Evolutionary conservation across 495 filamentous ascomycete species (phyloP), one percentile per base, ranked within the genome.

Genomic region (Elaphomyces granulatus): DNA sequence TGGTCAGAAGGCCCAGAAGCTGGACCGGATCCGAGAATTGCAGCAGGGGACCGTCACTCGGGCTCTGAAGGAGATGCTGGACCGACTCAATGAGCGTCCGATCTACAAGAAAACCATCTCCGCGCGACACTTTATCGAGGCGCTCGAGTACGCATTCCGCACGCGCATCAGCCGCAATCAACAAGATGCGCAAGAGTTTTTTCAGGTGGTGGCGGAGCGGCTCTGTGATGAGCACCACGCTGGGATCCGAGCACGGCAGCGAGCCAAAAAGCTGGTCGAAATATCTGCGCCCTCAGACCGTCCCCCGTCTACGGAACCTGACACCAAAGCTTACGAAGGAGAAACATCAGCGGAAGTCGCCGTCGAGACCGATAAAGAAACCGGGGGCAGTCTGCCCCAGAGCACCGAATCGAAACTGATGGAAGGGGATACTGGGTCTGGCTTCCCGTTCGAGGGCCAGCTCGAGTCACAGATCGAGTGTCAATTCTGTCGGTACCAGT

Each of bases 111-210:
- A 95, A 66, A 93, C 83, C 0, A 94, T 96, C 44, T 87, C 87
- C 12, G 83, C 87, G 15, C 72, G 69, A 2, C 63, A 66, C 1
- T 96, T 99, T 53, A 77, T 99, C 14, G 56, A 68, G 39, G 75
- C 77, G 0, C 61, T 99, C 18, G 90, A 99, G 60, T 66, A 67
- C 28, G 86, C 88, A 3, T 99, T 94, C 53, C 71, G 77, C 20
- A 85, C 87, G 43, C 77, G 80, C 32, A 88, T 99, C 51, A 94
- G 81, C 50, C 79, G 90, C 34, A 79, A 84, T 43, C 92, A 99
- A 55, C 92, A 99, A 58, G 90, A 99, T 63, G 90, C 90, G n/a
- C 90, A 99, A 52, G 90, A 99, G 55, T 92, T 99, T 42, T 50
- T 99, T 39, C 90, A 99, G 58, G 74, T 96, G 35, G 79, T 99